Evolutionary conservation across 2,329 filamentous ascomycete species (phyloP).

Genomic region (Fusarium hainanense): DNA sequence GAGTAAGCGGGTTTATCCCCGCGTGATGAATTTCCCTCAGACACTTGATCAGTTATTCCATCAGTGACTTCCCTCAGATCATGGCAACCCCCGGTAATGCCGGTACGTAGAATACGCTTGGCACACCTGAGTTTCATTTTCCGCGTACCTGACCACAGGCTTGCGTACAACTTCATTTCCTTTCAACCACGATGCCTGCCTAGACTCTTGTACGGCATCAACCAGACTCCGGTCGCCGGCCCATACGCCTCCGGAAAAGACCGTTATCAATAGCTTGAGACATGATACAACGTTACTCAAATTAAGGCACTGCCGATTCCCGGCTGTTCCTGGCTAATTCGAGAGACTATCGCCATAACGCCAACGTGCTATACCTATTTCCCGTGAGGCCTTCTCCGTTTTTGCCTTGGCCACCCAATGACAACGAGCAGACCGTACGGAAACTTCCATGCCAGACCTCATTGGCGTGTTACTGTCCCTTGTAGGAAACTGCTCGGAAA

Average conservation of each 20-base stretch:
- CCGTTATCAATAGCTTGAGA: constrained; percentile 23
- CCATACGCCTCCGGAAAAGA: constrained; percentile 27
- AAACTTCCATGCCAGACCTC: not conserved
- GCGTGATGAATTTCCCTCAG: not conserved
- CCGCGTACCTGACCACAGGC: not conserved
- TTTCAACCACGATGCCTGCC: not conserved
- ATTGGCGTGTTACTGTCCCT: constrained; percentile 5
- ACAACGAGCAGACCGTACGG: not conserved
- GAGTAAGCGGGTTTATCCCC: not conserved
- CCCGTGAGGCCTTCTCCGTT: constrained; percentile 2
- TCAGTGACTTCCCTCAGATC: constrained; percentile 26
- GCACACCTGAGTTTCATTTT: constrained; percentile 31
- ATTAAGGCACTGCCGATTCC: not conserved
- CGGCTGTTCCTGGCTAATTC: constrained; percentile 24
- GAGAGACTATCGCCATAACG: not conserved
- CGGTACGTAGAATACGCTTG: constrained; percentile 27
- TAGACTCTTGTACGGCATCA: not conserved
- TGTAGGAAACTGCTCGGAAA: constrained; percentile 42
- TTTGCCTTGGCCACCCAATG: constrained; percentile 14
- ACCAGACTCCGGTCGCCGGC: not conserved
- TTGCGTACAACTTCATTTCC: not conserved
- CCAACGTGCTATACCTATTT: constrained; percentile 2
- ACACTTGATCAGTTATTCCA: constrained; percentile 13
- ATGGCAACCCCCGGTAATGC: constrained; percentile 20
- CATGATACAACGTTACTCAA: constrained; percentile 26